Conservation (phyloP, 2,329 filamentous ascomycete species). For the Cladosporium phlei region DNA sequence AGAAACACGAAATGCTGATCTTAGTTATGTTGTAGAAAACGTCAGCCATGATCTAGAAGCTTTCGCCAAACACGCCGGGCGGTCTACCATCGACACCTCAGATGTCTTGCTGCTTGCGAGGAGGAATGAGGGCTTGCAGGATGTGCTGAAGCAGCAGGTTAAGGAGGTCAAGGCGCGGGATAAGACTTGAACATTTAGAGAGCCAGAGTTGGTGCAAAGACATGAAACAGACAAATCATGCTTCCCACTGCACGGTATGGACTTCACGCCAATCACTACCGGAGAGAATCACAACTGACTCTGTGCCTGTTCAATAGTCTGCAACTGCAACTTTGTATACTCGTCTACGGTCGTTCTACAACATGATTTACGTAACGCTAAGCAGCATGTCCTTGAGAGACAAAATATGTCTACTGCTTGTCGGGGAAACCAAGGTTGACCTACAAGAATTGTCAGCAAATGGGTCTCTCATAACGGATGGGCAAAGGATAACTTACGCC, state of each 20-base stretch:
- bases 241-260: no score
- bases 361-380: no score
- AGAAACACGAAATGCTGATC: background rate
- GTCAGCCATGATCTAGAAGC: constrained; percentile 54
- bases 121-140: constrained; percentile 78
- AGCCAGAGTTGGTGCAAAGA: no score
- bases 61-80: constrained; percentile 71
- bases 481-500: constrained; percentile 30
- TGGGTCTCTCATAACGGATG: background rate
- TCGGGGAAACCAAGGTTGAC: constrained; percentile 47
- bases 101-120: constrained; percentile 85
- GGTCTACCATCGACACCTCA: constrained; percentile 72
- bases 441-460: constrained; percentile 17
- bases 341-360: background rate
- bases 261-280: no score
- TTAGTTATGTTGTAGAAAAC: constrained; percentile 14
- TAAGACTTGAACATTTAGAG: background rate
- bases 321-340: no score
- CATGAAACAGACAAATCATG: no score
- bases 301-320: no score
- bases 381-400: background rate
- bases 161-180: constrained; percentile 41
- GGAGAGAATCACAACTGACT: no score
- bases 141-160: constrained; percentile 65
- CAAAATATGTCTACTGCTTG: constrained; percentile 32